Percentiles rank a stretch among this genome's conserved stretches.
Conservation (phyloP, 352 stramenopile genomes). For the Phytophthora pistaciae region DNA sequence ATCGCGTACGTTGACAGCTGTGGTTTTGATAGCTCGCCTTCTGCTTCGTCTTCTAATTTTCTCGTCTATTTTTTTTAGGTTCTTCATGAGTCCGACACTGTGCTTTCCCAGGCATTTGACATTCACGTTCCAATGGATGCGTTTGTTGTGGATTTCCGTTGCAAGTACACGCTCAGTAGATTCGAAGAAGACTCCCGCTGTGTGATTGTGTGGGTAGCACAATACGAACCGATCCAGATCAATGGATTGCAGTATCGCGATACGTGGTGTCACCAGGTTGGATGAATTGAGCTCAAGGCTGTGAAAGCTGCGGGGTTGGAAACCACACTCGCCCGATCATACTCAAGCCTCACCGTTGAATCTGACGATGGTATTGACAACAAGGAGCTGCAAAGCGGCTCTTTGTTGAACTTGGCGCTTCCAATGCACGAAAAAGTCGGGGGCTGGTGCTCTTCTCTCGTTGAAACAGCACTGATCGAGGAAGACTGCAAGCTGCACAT, state of each 20-base stretch:
- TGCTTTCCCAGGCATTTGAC: conserved; percentile 15
- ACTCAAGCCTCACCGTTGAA: conserved; percentile 44
- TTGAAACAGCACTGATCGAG: conserved; percentile 42
- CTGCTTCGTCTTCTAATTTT: too few species aligned
- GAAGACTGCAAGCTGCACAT: conserved; percentile 39
- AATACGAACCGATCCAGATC: conserved; percentile 42
- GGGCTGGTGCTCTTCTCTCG: conserved; percentile 20
- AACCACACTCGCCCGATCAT: conserved; percentile 48
- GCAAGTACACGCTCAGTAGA: conserved; percentile 31
- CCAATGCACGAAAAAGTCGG: conserved; percentile 36
- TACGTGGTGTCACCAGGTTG: conserved; percentile 29
- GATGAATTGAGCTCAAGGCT: conserved; percentile 25
- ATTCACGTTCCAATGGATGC: conserved; percentile 6
- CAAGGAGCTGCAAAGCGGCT: conserved; percentile 27
- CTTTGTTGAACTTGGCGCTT: conserved; percentile 37
- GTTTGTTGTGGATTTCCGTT: conserved; percentile 12
- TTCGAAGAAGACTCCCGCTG: conserved; percentile 42
- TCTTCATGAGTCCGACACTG: conserved; percentile 13
- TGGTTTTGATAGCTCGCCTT: neutral
- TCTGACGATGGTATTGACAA: conserved; percentile 40
- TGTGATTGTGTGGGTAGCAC: conserved; percentile 48
- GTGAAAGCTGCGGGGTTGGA: neutral
- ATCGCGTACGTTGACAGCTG: conserved; percentile 15
- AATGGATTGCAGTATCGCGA: conserved; percentile 26
- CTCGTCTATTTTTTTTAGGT: neutral